Evolutionary conservation across 2,329 filamentous ascomycete species (phyloP).

Genomic region (Fusarium sp.): DNA sequence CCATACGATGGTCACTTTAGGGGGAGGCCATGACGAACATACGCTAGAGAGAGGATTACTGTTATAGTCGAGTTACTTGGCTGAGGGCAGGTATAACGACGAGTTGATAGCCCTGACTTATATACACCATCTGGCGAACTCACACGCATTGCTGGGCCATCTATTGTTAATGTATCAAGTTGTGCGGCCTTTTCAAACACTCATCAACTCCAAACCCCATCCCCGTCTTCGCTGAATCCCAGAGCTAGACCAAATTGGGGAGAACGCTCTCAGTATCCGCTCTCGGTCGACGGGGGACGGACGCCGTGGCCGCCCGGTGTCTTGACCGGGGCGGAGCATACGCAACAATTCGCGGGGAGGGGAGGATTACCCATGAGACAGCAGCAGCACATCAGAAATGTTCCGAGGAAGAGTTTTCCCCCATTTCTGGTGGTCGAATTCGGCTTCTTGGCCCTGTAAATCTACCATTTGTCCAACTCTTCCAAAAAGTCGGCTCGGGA

Average conservation of each 20-base stretch:
- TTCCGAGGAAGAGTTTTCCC: not conserved
- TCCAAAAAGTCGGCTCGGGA: slow-evolving; percentile 2
- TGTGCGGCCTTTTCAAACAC: not conserved
- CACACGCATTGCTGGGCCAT: not conserved
- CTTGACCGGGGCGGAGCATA: slow-evolving; percentile 3
- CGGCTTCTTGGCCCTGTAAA: not conserved
- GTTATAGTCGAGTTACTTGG: not conserved
- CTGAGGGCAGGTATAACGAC: not conserved
- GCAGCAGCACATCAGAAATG: not conserved
- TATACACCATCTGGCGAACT: not conserved
- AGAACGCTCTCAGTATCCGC: slow-evolving; percentile 18
- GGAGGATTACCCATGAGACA: not conserved
- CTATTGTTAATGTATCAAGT: no score
- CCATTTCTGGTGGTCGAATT: not conserved
- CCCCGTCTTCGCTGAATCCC: not conserved
- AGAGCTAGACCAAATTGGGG: slow-evolving; percentile 12
- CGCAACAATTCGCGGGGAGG: not conserved
- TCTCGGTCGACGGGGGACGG: slow-evolving; percentile 40
- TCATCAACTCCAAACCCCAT: not conserved
- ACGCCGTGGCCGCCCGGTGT: slow-evolving; percentile 20
- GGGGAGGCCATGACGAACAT: not conserved
- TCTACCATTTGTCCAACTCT: not conserved
- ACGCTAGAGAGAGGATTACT: not conserved
- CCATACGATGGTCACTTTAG: not conserved
- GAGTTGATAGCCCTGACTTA: not conserved